Evolutionary conservation across 1,139 yeast species (phyloP).

Genomic region (Pichia sp.): DNA sequence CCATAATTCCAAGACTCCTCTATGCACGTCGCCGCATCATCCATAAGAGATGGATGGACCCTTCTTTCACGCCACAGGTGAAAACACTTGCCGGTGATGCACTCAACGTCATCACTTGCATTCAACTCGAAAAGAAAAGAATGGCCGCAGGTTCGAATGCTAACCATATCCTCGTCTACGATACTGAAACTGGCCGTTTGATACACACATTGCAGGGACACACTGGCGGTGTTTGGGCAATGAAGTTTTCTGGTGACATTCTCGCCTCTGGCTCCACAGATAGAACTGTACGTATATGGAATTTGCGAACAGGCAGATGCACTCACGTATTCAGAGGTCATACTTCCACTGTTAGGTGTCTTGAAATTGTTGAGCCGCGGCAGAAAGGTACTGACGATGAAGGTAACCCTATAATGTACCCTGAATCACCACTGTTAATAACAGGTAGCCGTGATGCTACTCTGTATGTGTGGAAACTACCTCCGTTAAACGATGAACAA

Average conservation of each 20-base stretch:
- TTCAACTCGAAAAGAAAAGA: constrained; percentile 86
- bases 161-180: constrained; percentile 70
- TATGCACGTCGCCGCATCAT: constrained; percentile 64
- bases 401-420: constrained; percentile 59
- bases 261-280: constrained; percentile 90
- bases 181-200: constrained; percentile 64
- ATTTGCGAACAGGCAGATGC: constrained; percentile 63
- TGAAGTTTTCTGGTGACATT: constrained; percentile 78
- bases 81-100: constrained; percentile 71
- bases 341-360: constrained; percentile 85
- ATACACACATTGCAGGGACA: constrained; percentile 75
- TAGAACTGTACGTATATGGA: constrained; percentile 88
- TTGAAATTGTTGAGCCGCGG: constrained; percentile 72
- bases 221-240: constrained; percentile 98
- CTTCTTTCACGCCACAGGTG: constrained; percentile 59
- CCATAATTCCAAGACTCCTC: constrained; percentile 37
- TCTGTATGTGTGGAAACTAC: constrained; percentile 82
- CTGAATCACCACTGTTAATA: constrained; percentile 58
- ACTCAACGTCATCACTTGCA: constrained; percentile 81
- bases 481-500: constrained; percentile 39
- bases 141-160: constrained; percentile 94
- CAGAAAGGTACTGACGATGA: constrained; percentile 50
- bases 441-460: constrained; percentile 92
- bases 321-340: constrained; percentile 88
- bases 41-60: constrained; percentile 76